phyloP scores from a whole-genome alignment of 2,329 filamentous ascomycete genomes.

The Paraconiothyrium sp. region DNA sequence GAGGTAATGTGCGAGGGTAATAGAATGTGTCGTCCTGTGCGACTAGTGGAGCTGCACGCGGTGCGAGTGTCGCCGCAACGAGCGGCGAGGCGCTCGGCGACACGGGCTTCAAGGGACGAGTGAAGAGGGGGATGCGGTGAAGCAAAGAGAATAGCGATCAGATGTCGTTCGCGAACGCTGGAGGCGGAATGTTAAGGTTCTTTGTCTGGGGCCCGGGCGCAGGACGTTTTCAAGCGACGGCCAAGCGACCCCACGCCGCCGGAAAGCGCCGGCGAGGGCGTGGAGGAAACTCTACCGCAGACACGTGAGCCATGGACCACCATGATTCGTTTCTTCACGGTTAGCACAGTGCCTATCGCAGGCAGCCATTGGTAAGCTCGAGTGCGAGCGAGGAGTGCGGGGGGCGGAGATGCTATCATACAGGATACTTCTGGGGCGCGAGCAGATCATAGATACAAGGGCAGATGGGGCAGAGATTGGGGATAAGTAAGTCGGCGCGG shows the following conservation, averaged over 20 bases:
- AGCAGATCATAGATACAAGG: too few species aligned
- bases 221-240: conserved; percentile 7
- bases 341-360: not conserved
- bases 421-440: not conserved
- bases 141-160: not conserved
- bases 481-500: not conserved
- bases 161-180: not conserved
- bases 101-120: not conserved
- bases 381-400: not conserved
- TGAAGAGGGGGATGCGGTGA: not conserved
- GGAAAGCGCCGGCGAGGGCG: conserved; percentile 5
- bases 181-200: not conserved
- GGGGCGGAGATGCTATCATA: not conserved
- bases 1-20: conserved; percentile 41
- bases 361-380: conserved; percentile 3
- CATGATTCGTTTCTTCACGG: conserved; percentile 1
- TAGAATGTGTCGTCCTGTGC: conserved; percentile 29
- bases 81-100: conserved; percentile 15
- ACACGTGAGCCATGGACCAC: conserved; percentile 14
- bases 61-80: conserved; percentile 21
- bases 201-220: conserved; percentile 4
- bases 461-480: not conserved
- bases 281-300: not conserved
- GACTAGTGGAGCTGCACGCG: conserved; percentile 25
- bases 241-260: conserved; percentile 11